Percentiles rank a stretch among this genome's conserved stretches.
phyloP scores from a whole-genome alignment of 2,329 filamentous ascomycete genomes.

The Lecanosticta acicola region DNA sequence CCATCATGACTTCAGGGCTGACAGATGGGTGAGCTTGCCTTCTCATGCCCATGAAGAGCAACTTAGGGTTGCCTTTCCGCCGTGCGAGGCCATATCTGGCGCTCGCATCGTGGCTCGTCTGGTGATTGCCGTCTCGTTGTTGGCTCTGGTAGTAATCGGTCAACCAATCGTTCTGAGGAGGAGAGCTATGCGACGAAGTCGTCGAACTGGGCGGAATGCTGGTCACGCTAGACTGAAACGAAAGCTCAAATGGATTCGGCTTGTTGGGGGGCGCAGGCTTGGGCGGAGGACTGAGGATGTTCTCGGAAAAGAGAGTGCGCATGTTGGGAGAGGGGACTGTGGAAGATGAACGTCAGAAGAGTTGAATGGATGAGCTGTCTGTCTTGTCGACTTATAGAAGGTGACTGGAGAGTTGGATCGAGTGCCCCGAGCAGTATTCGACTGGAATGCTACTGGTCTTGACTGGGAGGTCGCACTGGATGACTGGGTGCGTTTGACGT shows the following conservation, averaged over 20 bases:
- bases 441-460: constrained; percentile 2
- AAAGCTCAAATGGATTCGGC: constrained; percentile 29
- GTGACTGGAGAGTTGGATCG: no score
- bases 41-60: constrained; percentile 92
- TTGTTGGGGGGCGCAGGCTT: constrained; percentile 21
- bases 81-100: constrained; percentile 15
- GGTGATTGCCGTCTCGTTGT: constrained; percentile 14
- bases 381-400: no score
- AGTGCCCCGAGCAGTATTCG: no score
- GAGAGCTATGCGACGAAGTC: constrained; percentile 25
- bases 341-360: not conserved
- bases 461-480: constrained; percentile 4
- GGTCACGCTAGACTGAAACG: constrained; percentile 21
- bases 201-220: constrained; percentile 20
- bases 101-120: constrained; percentile 10
- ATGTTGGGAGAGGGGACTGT: constrained; percentile 20
- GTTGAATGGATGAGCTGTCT: no score
- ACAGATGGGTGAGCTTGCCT: constrained; percentile 53
- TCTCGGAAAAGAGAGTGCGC: constrained; percentile 32
- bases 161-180: constrained; percentile 27
- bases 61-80: constrained; percentile 52
- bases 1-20: not conserved
- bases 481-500: not conserved
- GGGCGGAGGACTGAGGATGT: constrained; percentile 29
- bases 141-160: constrained; percentile 27